A percentile compares a stretch with the other conserved stretches of the same genome.
Evolutionary conservation across 2,329 filamentous ascomycete species (phyloP).

Genomic region (Penicillium frequentans): DNA sequence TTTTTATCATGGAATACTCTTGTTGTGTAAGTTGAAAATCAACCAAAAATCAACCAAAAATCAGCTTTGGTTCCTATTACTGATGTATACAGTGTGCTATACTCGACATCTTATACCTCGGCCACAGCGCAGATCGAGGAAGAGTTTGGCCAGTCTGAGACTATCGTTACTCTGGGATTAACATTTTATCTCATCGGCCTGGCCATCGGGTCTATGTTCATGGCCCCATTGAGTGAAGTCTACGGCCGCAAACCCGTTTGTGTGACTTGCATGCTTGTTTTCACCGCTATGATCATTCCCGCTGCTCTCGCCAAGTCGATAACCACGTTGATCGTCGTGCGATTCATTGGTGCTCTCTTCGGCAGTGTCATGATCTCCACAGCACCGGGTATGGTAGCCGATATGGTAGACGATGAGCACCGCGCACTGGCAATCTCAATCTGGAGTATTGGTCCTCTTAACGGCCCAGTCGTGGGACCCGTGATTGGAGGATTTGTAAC

Average conservation of each 20-base stretch:
- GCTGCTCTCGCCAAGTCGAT: conserved; percentile 69
- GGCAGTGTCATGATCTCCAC: conserved; percentile 82
- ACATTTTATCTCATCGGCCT: conserved; percentile 78
- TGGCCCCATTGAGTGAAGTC: conserved; percentile 64
- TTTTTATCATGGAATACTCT: conserved; percentile 60
- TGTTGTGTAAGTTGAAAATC: conserved; percentile 44
- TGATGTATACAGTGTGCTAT: conserved; percentile 55
- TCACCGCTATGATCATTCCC: conserved; percentile 69
- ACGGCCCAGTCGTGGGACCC: conserved; percentile 67
- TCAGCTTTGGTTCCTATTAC: neutral
- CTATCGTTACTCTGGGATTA: conserved; percentile 70
- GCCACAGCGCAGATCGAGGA: conserved; percentile 67
- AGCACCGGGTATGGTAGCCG: conserved; percentile 76
- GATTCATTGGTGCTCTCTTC: conserved; percentile 73
- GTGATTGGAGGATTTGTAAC: conserved; percentile 80
- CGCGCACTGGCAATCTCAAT: conserved; percentile 80
- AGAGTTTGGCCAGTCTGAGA: conserved; percentile 62
- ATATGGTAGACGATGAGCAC: conserved; percentile 78
- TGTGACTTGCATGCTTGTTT: conserved; percentile 62
- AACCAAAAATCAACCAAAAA: too few species aligned
- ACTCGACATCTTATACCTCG: conserved; percentile 77
- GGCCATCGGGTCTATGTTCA: conserved; percentile 67
- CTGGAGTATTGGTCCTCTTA: conserved; percentile 82
- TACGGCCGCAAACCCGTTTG: conserved; percentile 60
- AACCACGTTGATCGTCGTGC: conserved; percentile 65